phyloP scores from a whole-genome alignment of 1,284 basidiomycete species.

The Moniliella sp. region DNA sequence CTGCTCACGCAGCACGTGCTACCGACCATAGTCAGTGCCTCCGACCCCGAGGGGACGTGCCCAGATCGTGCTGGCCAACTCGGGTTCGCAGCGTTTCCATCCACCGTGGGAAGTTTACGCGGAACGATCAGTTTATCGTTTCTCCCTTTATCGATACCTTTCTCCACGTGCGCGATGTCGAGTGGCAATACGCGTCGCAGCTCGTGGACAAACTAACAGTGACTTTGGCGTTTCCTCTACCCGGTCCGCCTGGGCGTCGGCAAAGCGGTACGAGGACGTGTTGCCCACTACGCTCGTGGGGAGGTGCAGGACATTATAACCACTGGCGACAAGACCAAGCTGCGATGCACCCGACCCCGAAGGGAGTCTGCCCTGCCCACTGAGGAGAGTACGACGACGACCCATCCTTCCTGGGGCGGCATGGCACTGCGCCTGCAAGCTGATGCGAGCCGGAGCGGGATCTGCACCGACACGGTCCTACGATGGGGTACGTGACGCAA shows the following conservation, averaged over 20 bases:
- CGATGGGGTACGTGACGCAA: conserved; percentile 29
- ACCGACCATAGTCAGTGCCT: conserved; percentile 22
- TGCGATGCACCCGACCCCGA: not conserved
- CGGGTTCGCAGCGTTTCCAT: conserved; percentile 15
- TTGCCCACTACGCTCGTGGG: conserved; percentile 4
- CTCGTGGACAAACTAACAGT: conserved; percentile 11
- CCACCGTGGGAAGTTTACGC: conserved; percentile 20
- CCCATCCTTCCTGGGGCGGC: no score
- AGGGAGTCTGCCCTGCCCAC: not conserved
- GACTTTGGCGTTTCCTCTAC: not conserved
- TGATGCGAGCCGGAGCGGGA: no score
- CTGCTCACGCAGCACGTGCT: conserved; percentile 17
- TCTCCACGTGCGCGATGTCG: conserved; percentile 20
- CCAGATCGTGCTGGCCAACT: conserved; percentile 22
- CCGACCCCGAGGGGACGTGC: conserved; percentile 9
- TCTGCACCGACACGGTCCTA: conserved; percentile 7
- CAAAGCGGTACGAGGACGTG: conserved; percentile 1
- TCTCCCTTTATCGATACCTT: conserved; percentile 5
- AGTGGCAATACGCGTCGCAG: conserved; percentile 13
- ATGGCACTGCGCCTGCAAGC: conserved; percentile 10
- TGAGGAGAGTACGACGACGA: no score
- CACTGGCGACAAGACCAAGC: conserved; percentile 2
- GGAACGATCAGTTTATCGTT: conserved; percentile 19
- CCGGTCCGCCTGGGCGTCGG: not conserved
- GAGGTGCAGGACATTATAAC: conserved; percentile 4